A percentile compares a stretch with the other conserved stretches of the same genome.
These are phyloP conservation scores for Ochromonas danica DNA, from an alignment of 108 stramenopile species.

Conservation along the genomic window DNA sequence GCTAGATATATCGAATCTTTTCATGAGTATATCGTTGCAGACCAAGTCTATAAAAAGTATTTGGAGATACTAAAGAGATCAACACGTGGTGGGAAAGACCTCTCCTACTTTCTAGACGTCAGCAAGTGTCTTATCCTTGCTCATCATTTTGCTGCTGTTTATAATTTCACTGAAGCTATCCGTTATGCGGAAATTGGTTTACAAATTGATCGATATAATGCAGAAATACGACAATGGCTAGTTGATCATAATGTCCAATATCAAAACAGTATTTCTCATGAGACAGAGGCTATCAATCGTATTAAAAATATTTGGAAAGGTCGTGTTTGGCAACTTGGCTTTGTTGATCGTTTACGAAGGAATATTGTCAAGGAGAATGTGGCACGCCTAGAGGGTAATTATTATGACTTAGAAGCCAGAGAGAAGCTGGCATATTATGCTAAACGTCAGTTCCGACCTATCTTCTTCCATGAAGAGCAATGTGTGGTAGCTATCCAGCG, in stretches of 20 bases:
- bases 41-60: neutral
- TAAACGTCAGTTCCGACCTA: neutral
- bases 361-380: neutral
- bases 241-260: neutral
- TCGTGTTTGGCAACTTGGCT: neutral
- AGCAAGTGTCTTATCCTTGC: neutral
- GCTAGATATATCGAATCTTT: neutral
- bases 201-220: neutral
- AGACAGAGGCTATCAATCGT: neutral
- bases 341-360: neutral
- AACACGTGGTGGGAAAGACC: neutral
- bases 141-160: too few species aligned
- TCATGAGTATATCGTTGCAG: too few species aligned
- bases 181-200: constrained; percentile 22
- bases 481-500: constrained; percentile 25
- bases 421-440: constrained; percentile 18
- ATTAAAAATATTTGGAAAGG: neutral
- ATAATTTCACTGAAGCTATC: neutral
- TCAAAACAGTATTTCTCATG: neutral
- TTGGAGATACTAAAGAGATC: neutral
- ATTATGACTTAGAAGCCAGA: neutral
- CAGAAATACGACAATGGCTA: neutral
- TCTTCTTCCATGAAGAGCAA: constrained; percentile 9
- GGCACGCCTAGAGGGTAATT: neutral
- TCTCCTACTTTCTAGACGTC: neutral